Conservation (phyloP, 768 basidiomycete genomes). For the Kwoniella sp. region DNA sequence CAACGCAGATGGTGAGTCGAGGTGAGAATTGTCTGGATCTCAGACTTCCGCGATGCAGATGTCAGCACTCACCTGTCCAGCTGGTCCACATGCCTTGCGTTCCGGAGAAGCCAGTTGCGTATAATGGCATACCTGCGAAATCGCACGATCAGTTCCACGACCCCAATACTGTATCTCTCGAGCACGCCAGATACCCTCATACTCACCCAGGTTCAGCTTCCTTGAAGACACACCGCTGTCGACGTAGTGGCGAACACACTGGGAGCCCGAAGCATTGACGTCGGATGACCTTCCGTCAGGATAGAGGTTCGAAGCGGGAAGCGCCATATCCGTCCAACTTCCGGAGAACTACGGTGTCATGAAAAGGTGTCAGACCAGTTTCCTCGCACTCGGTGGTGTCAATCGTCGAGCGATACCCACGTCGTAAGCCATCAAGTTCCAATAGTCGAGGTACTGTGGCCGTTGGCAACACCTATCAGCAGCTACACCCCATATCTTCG, state of each 20-base stretch:
- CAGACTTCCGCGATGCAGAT: background rate
- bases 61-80: constrained; percentile 13
- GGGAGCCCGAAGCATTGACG: constrained; percentile 8
- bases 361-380: background rate
- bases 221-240: constrained; percentile 7
- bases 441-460: constrained; percentile 75
- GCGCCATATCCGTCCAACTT: constrained; percentile 2
- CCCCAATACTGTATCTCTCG: too few relatives aligned
- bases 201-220: constrained; percentile 19
- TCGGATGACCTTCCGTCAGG: constrained; percentile 8
- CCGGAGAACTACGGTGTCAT: constrained; percentile 17
- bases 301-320: constrained; percentile 18
- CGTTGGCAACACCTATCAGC: constrained; percentile 1
- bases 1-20: background rate
- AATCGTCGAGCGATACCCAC: background rate
- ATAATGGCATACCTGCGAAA: constrained; percentile 16
- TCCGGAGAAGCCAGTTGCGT: constrained; percentile 13
- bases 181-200: background rate
- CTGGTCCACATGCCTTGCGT: constrained; percentile 23
- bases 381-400: too few relatives aligned
- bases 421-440: constrained; percentile 84
- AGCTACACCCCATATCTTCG: too few relatives aligned
- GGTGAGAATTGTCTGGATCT: too few relatives aligned
- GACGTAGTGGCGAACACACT: constrained; percentile 12
- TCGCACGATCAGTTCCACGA: background rate